Conservation (phyloP, 352 stramenopile species). For the Phytophthora palmivora region DNA sequence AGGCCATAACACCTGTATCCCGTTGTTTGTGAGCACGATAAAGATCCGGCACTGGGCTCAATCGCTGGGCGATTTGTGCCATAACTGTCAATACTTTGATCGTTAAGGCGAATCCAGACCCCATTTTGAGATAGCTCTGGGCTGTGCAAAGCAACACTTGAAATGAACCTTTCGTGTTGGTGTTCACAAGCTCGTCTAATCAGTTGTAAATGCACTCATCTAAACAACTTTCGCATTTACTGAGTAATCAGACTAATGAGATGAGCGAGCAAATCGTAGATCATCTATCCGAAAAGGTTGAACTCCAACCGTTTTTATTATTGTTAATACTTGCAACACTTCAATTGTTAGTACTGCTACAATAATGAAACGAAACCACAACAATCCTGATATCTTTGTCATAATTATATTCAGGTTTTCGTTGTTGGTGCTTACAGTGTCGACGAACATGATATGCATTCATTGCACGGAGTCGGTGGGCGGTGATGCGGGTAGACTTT, state of each 20-base stretch:
- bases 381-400: too few species aligned
- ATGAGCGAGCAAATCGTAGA: conserved; percentile 19
- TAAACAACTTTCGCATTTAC: not conserved
- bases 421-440: too few species aligned
- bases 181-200: conserved; percentile 8
- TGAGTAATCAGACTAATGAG: conserved; percentile 18
- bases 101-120: conserved; percentile 31
- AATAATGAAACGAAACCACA: too few species aligned
- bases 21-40: conserved; percentile 26
- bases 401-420: too few species aligned
- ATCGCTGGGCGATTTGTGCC: conserved; percentile 25
- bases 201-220: not conserved
- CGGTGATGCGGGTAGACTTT: too few species aligned
- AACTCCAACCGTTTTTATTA: too few species aligned
- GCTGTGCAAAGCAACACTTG: not conserved
- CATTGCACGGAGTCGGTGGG: too few species aligned
- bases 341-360: too few species aligned
- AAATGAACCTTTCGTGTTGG: conserved; percentile 1
- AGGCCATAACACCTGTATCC: conserved; percentile 29
- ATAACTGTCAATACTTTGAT: conserved; percentile 38
- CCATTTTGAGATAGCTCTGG: conserved; percentile 10
- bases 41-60: conserved; percentile 37
- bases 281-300: not conserved
- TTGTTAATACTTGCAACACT: too few species aligned
- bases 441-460: too few species aligned